Evolutionary conservation across 441 rosid genomes (phyloP).

Genomic region (Pelargonium australe): DNA sequence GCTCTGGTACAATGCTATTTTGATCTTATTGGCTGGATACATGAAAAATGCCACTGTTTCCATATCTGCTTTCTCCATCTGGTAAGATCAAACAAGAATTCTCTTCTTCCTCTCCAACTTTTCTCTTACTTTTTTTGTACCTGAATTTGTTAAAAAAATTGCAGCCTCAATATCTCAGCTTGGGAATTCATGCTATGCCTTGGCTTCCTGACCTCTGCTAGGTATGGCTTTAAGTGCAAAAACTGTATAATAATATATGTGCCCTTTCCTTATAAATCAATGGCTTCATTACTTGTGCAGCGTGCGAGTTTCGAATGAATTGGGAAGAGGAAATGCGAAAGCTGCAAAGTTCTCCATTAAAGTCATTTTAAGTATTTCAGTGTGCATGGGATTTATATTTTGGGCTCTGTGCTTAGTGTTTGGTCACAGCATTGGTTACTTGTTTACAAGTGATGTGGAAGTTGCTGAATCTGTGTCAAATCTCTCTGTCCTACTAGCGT

Average conservation of each 20-base stretch:
- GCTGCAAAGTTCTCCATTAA: slow-evolving; percentile 52
- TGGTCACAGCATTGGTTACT: slow-evolving; percentile 32
- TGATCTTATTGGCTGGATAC: slow-evolving; percentile 49
- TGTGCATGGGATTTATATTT: slow-evolving; percentile 34
- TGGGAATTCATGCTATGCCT: slow-evolving; percentile 53
- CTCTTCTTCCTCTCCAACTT: too few relatives aligned
- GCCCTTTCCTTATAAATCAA: not conserved
- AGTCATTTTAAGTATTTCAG: slow-evolving; percentile 35
- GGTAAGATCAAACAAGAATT: slow-evolving; percentile 27
- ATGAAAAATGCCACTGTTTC: slow-evolving; percentile 40
- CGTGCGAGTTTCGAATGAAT: slow-evolving; percentile 65
- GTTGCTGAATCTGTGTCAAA: slow-evolving; percentile 37
- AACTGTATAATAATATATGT: not conserved
- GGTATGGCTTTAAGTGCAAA: slow-evolving; percentile 26
- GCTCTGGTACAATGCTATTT: slow-evolving; percentile 49
- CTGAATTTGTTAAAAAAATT: not conserved
- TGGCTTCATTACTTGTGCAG: slow-evolving; percentile 21
- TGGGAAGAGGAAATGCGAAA: slow-evolving; percentile 52
- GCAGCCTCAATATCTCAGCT: slow-evolving; percentile 40
- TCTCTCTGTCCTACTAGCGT: slow-evolving; percentile 45
- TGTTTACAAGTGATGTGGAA: slow-evolving; percentile 40
- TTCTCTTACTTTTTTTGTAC: not conserved
- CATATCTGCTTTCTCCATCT: slow-evolving; percentile 26
- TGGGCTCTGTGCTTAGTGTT: slow-evolving; percentile 38
- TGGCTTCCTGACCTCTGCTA: slow-evolving; percentile 50